Percentiles rank a stretch among this genome's conserved stretches.
These are phyloP conservation scores for Ophiosphaerella korrae DNA, from an alignment of 2,329 filamentous ascomycete species.

Conservation along the genomic window DNA sequence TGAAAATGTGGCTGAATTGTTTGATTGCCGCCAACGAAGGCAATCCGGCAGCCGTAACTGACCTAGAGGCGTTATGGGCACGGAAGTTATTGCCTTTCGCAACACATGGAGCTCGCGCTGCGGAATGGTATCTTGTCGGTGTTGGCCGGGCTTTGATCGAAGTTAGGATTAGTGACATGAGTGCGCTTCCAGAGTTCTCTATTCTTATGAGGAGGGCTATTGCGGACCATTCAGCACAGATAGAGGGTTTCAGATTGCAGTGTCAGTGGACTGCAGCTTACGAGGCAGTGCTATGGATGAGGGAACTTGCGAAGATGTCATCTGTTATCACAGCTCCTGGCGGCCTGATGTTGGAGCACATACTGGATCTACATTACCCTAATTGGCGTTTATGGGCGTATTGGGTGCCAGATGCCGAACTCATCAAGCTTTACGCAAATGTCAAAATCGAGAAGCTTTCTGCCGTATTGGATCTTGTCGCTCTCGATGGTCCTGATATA, in stretches of 20 bases:
- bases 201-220: conserved; percentile 25
- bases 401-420: conserved; percentile 33
- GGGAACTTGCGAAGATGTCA: conserved; percentile 11
- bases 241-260: conserved; percentile 33
- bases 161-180: conserved; percentile 18
- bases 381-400: conserved; percentile 37
- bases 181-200: conserved; percentile 28
- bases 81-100: conserved; percentile 28
- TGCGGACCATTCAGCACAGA: conserved; percentile 23
- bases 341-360: conserved; percentile 18
- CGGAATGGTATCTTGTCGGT: conserved; percentile 31
- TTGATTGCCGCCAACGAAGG: conserved; percentile 36
- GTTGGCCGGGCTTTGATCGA: conserved; percentile 23
- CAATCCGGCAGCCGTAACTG: conserved; percentile 27
- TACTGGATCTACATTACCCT: conserved; percentile 34
- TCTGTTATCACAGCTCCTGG: conserved; percentile 12
- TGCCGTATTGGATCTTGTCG: conserved; percentile 27
- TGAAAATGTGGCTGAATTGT: conserved; percentile 34
- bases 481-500: conserved; percentile 41
- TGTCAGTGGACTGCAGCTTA: conserved; percentile 31
- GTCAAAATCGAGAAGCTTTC: conserved; percentile 17
- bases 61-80: conserved; percentile 37
- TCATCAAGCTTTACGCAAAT: conserved; percentile 17
- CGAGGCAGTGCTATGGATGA: conserved; percentile 29
- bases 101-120: conserved; percentile 26